Evolutionary conservation across 495 filamentous ascomycete species (phyloP).

Genomic region (Poronia punctata): DNA sequence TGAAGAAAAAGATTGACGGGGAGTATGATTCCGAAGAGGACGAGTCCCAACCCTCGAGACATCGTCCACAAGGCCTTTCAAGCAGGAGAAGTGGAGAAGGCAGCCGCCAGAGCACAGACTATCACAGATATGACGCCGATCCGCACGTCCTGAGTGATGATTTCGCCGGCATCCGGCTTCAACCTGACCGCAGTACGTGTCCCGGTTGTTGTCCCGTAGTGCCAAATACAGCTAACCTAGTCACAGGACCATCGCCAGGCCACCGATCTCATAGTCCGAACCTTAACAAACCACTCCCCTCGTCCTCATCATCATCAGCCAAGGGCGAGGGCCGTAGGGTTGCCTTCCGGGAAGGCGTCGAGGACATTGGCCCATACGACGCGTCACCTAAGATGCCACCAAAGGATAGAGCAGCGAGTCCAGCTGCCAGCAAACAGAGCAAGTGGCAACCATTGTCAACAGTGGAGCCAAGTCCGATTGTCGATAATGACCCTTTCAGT

Average conservation of each 20-base stretch:
- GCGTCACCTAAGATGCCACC: slow-evolving; percentile 48
- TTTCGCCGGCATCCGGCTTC: slow-evolving; percentile 81
- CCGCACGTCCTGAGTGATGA: slow-evolving; percentile 84
- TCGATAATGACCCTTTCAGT: slow-evolving; percentile 92
- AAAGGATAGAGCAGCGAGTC: slow-evolving; percentile 23
- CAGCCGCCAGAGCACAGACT: slow-evolving; percentile 68
- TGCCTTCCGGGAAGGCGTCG: slow-evolving; percentile 66
- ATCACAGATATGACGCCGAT: slow-evolving; percentile 91
- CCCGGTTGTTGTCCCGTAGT: neutral
- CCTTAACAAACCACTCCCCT: slow-evolving; percentile 68
- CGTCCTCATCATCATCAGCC: slow-evolving; percentile 43
- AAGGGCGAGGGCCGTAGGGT: slow-evolving; percentile 62
- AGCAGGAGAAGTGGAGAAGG: slow-evolving; percentile 33
- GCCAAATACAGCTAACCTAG: slow-evolving; percentile 8
- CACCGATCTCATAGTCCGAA: slow-evolving; percentile 51
- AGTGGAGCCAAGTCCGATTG: slow-evolving; percentile 79
- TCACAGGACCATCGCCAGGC: slow-evolving; percentile 16
- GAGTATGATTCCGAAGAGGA: slow-evolving; percentile 58
- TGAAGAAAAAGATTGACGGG: slow-evolving; percentile 89
- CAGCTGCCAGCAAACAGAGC: slow-evolving; percentile 56
- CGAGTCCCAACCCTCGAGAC: slow-evolving; percentile 34
- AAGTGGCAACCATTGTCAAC: slow-evolving; percentile 95
- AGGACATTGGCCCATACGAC: slow-evolving; percentile 75
- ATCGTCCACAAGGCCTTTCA: slow-evolving; percentile 23
- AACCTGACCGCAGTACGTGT: slow-evolving; percentile 65